phyloP scores from a whole-genome alignment of 2,329 filamentous ascomycete species.

The Aphanocladium album region DNA sequence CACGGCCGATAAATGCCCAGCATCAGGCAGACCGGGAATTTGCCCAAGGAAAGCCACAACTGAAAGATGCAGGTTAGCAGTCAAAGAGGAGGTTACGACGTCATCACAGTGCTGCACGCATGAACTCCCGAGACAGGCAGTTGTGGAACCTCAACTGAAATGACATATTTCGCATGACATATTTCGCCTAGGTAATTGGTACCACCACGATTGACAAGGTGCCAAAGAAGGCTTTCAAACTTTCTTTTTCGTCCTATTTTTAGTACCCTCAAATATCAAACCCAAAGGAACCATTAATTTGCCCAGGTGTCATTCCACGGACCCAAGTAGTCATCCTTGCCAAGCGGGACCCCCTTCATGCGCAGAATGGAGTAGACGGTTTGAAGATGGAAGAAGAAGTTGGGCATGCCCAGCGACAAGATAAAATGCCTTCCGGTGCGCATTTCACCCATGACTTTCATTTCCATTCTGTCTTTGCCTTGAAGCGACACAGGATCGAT shows the following conservation, averaged over 20 bases:
- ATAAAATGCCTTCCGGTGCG: constrained; percentile 34
- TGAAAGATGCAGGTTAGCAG: not conserved
- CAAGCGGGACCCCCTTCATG: constrained; percentile 50
- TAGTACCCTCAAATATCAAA: not conserved
- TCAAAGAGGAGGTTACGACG: not conserved
- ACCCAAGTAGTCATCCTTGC: constrained; percentile 50
- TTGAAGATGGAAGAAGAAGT: constrained; percentile 56
- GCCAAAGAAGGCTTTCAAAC: not conserved
- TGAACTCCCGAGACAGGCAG: not conserved
- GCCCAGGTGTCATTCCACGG: not conserved
- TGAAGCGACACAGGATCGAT: constrained; percentile 23
- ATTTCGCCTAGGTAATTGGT: not conserved
- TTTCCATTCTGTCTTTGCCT: constrained; percentile 19
- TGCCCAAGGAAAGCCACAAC: not conserved
- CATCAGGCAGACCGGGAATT: not conserved
- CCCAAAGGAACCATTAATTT: not conserved
- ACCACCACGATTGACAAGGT: not conserved
- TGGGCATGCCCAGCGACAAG: constrained; percentile 43
- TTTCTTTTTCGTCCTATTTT: not conserved
- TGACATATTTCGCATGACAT: not conserved
- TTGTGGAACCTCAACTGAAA: not conserved
- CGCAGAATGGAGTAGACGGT: constrained; percentile 51
- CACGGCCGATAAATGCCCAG: not conserved
- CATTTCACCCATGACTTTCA: constrained; percentile 24
- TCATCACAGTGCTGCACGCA: not conserved